phyloP scores from a whole-genome alignment of 768 basidiomycete genomes.

The Panaeolus papilionaceus region DNA sequence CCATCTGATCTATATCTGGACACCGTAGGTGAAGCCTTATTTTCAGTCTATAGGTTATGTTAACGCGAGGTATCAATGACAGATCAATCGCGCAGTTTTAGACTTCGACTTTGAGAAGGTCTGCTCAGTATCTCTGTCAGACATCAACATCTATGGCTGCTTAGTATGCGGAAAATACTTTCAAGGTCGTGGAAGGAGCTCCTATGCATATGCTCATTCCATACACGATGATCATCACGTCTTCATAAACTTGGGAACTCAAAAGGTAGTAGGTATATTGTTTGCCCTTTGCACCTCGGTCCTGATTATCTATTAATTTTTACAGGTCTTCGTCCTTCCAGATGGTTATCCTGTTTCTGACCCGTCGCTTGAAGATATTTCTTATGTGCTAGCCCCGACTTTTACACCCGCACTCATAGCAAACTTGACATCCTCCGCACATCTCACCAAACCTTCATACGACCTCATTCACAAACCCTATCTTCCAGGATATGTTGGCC shows the following conservation, averaged over 20 bases:
- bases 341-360: conserved; percentile 97
- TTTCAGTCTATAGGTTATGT: conserved; percentile 20
- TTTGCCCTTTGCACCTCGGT: conserved; percentile 21
- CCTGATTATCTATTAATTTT: conserved; percentile 23
- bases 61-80: conserved; percentile 16
- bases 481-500: conserved; percentile 90
- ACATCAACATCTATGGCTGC: conserved; percentile 98
- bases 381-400: conserved; percentile 87
- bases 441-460: conserved; percentile 78
- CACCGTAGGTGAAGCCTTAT: conserved; percentile 63
- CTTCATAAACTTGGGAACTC: conserved; percentile 93
- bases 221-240: conserved; percentile 99
- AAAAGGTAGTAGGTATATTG: conserved; percentile 65
- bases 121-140: conserved; percentile 94
- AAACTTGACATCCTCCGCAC: conserved; percentile 60
- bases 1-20: conserved; percentile 94
- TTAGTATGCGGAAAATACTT: conserved; percentile 99
- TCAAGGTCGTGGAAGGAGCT: conserved; percentile 92
- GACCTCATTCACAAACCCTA: conserved; percentile 86
- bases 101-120: conserved; percentile 99
- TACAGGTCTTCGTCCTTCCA: conserved; percentile 93
- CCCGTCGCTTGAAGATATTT: conserved; percentile 95
- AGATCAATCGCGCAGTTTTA: conserved; percentile 90
- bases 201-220: conserved; percentile 96
- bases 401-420: conserved; percentile 71